These are phyloP conservation scores for Coprinellus micaceus DNA, from an alignment of 768 basidiomycete genomes.

Conservation along the genomic window DNA sequence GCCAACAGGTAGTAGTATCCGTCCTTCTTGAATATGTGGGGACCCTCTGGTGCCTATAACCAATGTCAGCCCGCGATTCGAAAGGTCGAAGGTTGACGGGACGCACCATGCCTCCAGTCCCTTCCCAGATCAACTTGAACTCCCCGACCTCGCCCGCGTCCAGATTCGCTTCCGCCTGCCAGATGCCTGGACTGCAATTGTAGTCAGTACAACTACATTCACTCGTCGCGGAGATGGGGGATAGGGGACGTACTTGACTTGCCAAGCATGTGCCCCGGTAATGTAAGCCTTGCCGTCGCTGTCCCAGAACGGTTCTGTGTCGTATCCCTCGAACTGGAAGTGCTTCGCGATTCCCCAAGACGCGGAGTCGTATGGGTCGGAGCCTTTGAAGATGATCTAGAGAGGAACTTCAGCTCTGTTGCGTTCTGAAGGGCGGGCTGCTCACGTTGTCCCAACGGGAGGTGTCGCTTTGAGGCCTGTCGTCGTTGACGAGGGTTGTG, in stretches of 20 bases:
- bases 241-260: conserved; percentile 15
- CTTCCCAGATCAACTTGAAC: conserved; percentile 21
- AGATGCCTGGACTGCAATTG: conserved; percentile 19
- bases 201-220: not conserved
- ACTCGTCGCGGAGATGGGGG: not conserved
- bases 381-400: conserved; percentile 19
- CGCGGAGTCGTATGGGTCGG: conserved; percentile 17
- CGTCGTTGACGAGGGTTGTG: conserved; percentile 25
- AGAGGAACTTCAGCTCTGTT: not conserved
- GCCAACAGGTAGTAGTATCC: conserved; percentile 33
- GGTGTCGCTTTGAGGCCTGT: conserved; percentile 16
- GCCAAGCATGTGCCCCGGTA: conserved; percentile 23
- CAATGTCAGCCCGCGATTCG: not conserved
- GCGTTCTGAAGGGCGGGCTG: not conserved
- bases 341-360: conserved; percentile 30
- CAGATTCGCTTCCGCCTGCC: conserved; percentile 20
- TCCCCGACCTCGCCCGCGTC: conserved; percentile 19
- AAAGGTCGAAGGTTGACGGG: not conserved
- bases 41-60: conserved; percentile 23
- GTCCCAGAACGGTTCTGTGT: conserved; percentile 31
- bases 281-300: conserved; percentile 27
- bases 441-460: conserved; percentile 23
- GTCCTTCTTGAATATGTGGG: conserved; percentile 24
- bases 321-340: conserved; percentile 31
- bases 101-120: conserved; percentile 21